These are phyloP conservation scores for Ciborinia camelliae DNA, from an alignment of 2,329 filamentous ascomycete species.

Conservation along the genomic window DNA sequence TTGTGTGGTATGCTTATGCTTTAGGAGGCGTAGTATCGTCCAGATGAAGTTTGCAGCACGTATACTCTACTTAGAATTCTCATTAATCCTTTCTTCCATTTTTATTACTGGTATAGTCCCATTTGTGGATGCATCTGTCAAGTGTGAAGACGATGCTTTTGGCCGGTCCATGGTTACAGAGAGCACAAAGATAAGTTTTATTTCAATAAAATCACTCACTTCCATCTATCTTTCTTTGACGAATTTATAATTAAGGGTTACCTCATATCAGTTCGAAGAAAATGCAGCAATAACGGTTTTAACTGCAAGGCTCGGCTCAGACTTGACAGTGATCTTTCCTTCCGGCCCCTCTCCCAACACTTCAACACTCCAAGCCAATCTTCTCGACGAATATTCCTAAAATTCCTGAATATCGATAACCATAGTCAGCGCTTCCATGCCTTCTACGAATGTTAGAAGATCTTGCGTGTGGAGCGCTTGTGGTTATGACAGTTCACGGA, in stretches of 20 bases:
- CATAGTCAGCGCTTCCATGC: accelerated
- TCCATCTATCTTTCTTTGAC: neutral
- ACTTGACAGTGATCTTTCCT: neutral
- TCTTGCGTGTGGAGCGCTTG: neutral
- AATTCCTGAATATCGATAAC: accelerated
- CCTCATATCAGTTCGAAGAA: too few relatives aligned
- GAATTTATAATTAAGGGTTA: too few relatives aligned
- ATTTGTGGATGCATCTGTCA: neutral
- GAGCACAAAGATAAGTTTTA: neutral
- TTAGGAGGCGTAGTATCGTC: neutral
- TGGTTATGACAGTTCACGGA: neutral
- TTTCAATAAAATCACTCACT: neutral
- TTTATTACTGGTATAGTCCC: neutral
- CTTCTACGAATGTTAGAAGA: neutral
- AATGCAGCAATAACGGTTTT: neutral
- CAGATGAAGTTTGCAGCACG: neutral
- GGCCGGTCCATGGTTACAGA: neutral
- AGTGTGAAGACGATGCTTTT: neutral
- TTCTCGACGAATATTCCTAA: neutral
- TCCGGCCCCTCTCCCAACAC: neutral
- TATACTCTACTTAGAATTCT: neutral
- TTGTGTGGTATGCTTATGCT: neutral
- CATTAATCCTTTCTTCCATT: neutral
- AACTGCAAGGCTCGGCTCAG: neutral
- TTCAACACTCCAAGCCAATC: neutral